A percentile compares a stretch with the other conserved stretches of the same genome.
Evolutionary conservation across 139 green algal species (phyloP).

Genomic region (Chlamydomonas incerta): DNA sequence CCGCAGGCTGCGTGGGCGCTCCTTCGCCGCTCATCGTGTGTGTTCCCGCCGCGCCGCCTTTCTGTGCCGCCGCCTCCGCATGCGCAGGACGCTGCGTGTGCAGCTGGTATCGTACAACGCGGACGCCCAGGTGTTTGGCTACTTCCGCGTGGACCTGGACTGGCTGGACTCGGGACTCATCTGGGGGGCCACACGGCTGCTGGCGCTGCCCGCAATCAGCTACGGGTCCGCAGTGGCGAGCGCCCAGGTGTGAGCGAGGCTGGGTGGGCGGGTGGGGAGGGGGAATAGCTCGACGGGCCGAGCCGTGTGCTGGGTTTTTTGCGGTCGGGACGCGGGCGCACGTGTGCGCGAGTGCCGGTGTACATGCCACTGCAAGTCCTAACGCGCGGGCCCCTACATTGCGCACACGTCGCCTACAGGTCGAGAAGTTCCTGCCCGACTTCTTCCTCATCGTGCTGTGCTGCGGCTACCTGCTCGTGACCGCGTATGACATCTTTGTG

Average conservation of each 20-base stretch:
- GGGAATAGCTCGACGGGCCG: no score
- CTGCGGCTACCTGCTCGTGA: conserved; percentile 27
- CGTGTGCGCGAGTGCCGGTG: no score
- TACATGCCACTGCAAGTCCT: no score
- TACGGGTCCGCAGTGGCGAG: background rate
- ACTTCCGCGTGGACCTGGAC: conserved; percentile 18
- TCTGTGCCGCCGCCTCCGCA: background rate
- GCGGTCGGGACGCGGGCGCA: no score
- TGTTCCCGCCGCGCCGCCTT: no score
- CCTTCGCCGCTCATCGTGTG: no score
- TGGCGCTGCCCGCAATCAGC: conserved; percentile 44
- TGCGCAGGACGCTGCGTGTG: conserved; percentile 2
- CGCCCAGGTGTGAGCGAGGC: background rate
- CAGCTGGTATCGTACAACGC: conserved; percentile 46
- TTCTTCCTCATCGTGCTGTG: conserved; percentile 48
- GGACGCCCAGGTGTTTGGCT: conserved; percentile 33
- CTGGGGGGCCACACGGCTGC: background rate
- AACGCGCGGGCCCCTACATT: no score
- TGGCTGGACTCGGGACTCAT: conserved; percentile 47
- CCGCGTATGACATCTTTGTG: background rate
- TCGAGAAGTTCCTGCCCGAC: conserved; percentile 46
- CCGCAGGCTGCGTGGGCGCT: no score
- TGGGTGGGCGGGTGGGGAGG: no score
- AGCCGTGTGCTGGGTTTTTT: no score
- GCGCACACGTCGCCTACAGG: no score